Evolutionary conservation across 352 stramenopile genomes (phyloP).

Genomic region (Paralagenidium karlingii): DNA sequence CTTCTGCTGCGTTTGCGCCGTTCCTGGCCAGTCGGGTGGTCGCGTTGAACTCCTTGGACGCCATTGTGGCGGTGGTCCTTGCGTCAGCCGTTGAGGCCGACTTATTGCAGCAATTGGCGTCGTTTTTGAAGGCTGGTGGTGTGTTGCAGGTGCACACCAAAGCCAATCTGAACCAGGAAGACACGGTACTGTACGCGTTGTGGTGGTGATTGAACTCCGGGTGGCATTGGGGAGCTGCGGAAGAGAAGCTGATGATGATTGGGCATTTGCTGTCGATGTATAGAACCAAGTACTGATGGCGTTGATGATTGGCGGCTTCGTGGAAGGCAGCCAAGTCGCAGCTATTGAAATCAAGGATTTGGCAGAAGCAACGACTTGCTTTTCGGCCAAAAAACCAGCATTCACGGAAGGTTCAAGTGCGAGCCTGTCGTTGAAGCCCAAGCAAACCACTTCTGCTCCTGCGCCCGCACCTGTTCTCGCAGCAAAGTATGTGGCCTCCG

Average conservation of each 20-base stretch:
- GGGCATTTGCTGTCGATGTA: slow-evolving; percentile 2
- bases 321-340: slow-evolving; percentile 28
- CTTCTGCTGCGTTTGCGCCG: too few species aligned
- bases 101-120: slow-evolving; percentile 21
- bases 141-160: slow-evolving; percentile 37
- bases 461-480: too few species aligned
- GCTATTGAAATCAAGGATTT: slow-evolving; percentile 8
- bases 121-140: slow-evolving; percentile 37
- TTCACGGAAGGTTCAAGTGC: slow-evolving; percentile 27
- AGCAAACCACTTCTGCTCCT: slow-evolving; percentile 9
- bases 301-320: slow-evolving; percentile 65
- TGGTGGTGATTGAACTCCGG: not conserved
- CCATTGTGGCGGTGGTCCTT: too few species aligned
- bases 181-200: slow-evolving; percentile 4
- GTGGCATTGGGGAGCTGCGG: not conserved
- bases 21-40: too few species aligned
- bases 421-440: slow-evolving; percentile 37
- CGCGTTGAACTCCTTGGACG: slow-evolving; percentile 25
- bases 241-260: not conserved
- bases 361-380: slow-evolving; percentile 12
- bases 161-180: slow-evolving; percentile 43
- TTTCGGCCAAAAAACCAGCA: slow-evolving; percentile 49
- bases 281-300: slow-evolving; percentile 60
- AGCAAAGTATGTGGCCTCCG: too few species aligned
- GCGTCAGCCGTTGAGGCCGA: slow-evolving; percentile 31